A percentile compares a stretch with the other conserved stretches of the same genome.
phyloP scores from a whole-genome alignment of 305 asterid genomes.

The Fraxinus latifolia region DNA sequence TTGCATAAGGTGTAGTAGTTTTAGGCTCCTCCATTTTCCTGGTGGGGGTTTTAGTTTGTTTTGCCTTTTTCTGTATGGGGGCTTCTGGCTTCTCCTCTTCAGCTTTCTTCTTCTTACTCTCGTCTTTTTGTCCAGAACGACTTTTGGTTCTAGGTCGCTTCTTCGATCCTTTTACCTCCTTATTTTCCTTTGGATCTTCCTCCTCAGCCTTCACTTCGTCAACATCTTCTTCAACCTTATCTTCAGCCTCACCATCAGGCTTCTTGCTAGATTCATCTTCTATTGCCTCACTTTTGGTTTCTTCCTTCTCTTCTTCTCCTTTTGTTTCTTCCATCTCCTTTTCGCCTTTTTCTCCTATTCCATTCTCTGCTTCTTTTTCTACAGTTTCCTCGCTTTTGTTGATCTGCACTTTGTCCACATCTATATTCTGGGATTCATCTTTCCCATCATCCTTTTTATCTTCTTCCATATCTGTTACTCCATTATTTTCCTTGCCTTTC shows the following conservation, averaged over 20 bases:
- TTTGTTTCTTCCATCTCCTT: neutral
- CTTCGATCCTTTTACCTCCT: conserved; percentile 29
- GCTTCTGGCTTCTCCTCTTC: conserved; percentile 32
- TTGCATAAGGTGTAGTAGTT: conserved; percentile 46
- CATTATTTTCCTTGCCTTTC: neutral
- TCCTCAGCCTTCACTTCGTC: conserved; percentile 35
- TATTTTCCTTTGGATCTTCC: conserved; percentile 28
- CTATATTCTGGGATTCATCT: neutral
- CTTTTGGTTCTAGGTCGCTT: conserved; percentile 17
- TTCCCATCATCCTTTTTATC: neutral
- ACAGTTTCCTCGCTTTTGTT: neutral
- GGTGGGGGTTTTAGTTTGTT: conserved; percentile 29
- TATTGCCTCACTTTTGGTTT: conserved; percentile 16
- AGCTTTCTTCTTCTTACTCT: conserved; percentile 22
- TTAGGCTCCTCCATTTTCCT: conserved; percentile 54
- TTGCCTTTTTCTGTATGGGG: conserved; percentile 33
- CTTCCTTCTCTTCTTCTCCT: conserved; percentile 17
- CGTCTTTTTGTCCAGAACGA: conserved; percentile 18
- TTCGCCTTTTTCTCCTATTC: conserved; percentile 3
- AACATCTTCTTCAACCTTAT: conserved; percentile 34
- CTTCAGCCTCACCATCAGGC: conserved; percentile 21
- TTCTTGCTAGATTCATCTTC: conserved; percentile 24
- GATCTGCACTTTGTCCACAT: neutral
- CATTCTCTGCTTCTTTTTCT: conserved; percentile 10
- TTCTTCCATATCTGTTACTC: conserved; percentile 12